Conservation (phyloP, 768 basidiomycete genomes). For the Auricularia auricula-judae region DNA sequence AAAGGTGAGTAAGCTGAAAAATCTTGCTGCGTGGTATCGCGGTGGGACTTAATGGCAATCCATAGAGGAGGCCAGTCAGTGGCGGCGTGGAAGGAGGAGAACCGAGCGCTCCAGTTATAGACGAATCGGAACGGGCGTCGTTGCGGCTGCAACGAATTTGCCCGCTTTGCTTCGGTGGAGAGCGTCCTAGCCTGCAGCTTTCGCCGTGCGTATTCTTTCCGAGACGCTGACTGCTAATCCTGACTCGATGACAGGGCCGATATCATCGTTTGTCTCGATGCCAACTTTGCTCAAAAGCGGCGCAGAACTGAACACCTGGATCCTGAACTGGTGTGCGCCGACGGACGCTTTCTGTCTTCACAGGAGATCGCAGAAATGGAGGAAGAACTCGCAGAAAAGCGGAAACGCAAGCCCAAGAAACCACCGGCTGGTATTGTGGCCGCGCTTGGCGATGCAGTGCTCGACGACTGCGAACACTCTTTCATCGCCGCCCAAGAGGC, state of each 20-base stretch:
- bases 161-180: constrained; percentile 3
- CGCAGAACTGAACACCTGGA: not conserved
- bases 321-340: not conserved
- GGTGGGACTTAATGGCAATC: no score
- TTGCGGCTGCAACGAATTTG: not conserved
- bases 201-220: not conserved
- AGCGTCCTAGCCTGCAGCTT: not conserved
- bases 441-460: not conserved
- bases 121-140: not conserved
- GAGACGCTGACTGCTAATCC: not conserved
- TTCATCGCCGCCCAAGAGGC: constrained; percentile 7
- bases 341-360: not conserved
- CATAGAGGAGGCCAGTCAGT: no score
- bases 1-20: no score
- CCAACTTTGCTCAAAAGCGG: constrained; percentile 2
- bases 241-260: not conserved
- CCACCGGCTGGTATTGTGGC: not conserved
- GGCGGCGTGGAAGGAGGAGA: no score
- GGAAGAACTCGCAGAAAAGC: not conserved
- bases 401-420: not conserved
- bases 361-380: not conserved
- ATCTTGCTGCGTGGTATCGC: no score
- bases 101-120: not conserved
- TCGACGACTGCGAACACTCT: constrained; percentile 5
- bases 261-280: constrained; percentile 4